Conservation (phyloP, 345 rosid genomes). For the Balakata baccata region DNA sequence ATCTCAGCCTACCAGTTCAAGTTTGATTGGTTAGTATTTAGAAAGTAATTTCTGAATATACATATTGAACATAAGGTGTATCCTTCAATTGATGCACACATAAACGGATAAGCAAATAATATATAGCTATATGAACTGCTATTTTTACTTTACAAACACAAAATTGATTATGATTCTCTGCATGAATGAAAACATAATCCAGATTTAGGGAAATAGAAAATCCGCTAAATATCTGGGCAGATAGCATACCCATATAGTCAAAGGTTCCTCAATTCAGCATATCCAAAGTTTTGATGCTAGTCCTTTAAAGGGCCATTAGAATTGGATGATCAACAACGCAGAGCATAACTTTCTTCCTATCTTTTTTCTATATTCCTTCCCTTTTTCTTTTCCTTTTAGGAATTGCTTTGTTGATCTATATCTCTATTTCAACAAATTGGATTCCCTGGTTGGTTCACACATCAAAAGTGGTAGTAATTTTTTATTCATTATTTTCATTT, state of each 20-base stretch:
- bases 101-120: too few species aligned
- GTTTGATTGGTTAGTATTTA: too few species aligned
- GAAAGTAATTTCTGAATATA: too few species aligned
- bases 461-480: not conserved
- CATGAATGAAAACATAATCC: too few species aligned
- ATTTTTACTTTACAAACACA: too few species aligned
- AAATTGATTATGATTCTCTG: too few species aligned
- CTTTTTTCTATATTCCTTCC: not conserved
- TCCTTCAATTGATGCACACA: too few species aligned
- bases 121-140: too few species aligned
- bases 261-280: not conserved
- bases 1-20: too few species aligned
- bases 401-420: not conserved
- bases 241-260: not conserved
- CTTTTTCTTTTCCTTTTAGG: not conserved
- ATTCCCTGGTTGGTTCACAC: not conserved
- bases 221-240: too few species aligned
- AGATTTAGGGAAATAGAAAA: too few species aligned
- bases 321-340: not conserved
- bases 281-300: not conserved
- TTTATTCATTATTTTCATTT: not conserved
- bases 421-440: not conserved
- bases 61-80: too few species aligned
- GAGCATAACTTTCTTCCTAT: slow-evolving; percentile 2
- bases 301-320: not conserved